Evolutionary conservation across 2,329 filamentous ascomycete species (phyloP), one percentile per base, ranked within the genome.

Genomic region (Chaetomium olivaceum): DNA sequence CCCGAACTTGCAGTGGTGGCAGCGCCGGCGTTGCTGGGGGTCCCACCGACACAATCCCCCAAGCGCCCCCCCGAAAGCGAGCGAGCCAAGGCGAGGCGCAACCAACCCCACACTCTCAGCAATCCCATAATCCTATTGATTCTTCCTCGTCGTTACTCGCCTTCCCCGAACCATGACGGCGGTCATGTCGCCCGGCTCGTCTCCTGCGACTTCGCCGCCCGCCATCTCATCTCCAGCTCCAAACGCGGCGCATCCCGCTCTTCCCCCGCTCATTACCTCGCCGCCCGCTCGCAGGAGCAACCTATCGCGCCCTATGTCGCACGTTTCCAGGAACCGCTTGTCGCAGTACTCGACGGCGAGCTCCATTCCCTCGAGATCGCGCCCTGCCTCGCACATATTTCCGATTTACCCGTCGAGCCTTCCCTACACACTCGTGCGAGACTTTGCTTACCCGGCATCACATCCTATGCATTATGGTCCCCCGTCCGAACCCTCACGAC

Each of bases 391-490:
- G n/a, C 86, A 91, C 74, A 84, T 91, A 68, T 94, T 95, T 74
- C 91, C 92, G 19, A 82, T 90, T 73, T 95, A 92, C 77, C 90
- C 92, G 73, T 95, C 93, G 65, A 96, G 89, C 75, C 85, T 97
- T 21, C 79, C 91, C 7, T 97, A 97, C 77, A 89, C 93, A n/a
- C 83, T 92, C 54, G 93, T 99, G 70, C 90, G 95, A 74, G 95
- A 99, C 82, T 99, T 98, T 80, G 95, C 95, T 71, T 99, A 98
- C 76, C 88, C 92, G 36, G 76, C 86, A 29, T 84, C 85, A 63
- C 91, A 98, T 77, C 93, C 92, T 52, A 84, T 97, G 77, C 95
- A 98, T 81, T 97, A 97, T 82, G 95, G 95, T 1, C 91, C 94
- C n/a, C 89, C 92, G 19, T 89, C 90, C 46, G 90, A 93, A 71